Conservation (phyloP, 2,329 filamentous ascomycete species). For the Phaeosphaeria sp. region DNA sequence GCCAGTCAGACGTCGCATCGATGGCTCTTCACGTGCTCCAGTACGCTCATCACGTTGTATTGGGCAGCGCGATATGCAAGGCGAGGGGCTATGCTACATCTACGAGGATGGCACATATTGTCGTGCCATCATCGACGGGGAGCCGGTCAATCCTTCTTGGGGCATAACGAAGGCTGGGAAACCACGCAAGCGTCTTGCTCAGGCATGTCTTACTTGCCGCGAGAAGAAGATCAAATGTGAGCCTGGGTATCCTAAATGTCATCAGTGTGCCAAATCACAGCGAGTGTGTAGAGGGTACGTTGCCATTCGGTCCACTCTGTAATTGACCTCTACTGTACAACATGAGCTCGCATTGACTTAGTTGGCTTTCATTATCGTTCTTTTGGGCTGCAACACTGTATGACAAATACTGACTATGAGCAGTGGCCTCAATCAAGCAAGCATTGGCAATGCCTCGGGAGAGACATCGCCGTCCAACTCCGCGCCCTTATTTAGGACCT, state of each 20-base stretch:
- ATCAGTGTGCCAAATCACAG: slow-evolving; percentile 92
- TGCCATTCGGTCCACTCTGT: background rate
- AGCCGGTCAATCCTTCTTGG: slow-evolving; percentile 89
- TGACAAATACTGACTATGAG: slow-evolving; percentile 42
- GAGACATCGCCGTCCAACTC: slow-evolving; percentile 42
- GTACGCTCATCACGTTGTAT: slow-evolving; percentile 43
- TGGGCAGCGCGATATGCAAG: slow-evolving; percentile 66
- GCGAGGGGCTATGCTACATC: slow-evolving; percentile 82
- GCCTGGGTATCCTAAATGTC: slow-evolving; percentile 83
- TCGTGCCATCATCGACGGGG: slow-evolving; percentile 83
- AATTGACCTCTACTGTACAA: slow-evolving; percentile 5
- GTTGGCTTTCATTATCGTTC: slow-evolving; percentile 18
- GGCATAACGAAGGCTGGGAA: slow-evolving; percentile 94
- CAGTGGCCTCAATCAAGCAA: slow-evolving; percentile 39
- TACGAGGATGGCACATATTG: slow-evolving; percentile 86
- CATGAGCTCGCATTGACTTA: slow-evolving; percentile 29
- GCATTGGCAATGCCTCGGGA: slow-evolving; percentile 41
- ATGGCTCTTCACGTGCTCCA: slow-evolving; percentile 41
- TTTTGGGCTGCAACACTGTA: slow-evolving; percentile 23
- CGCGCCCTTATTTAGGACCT: slow-evolving; percentile 39
- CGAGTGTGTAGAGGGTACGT: slow-evolving; percentile 74
- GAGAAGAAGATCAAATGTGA: slow-evolving; percentile 99
- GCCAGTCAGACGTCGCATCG: slow-evolving; percentile 41
- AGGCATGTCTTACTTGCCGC: slow-evolving; percentile 90
- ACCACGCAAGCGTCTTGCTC: slow-evolving; percentile 86